phyloP scores from a whole-genome alignment of 73 alveolate species.

The Paramecium pentaurelia region DNA sequence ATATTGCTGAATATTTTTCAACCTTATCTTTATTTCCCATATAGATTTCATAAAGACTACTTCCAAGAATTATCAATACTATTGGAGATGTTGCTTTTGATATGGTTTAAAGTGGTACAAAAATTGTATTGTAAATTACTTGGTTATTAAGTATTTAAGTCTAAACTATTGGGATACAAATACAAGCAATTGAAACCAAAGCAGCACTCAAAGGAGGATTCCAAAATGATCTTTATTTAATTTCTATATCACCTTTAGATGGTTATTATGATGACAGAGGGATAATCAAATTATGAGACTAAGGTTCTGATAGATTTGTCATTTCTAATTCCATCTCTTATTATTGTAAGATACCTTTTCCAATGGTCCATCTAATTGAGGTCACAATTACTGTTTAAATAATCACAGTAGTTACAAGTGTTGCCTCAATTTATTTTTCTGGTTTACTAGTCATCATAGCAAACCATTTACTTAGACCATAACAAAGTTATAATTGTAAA shows the following conservation, averaged over 20 bases:
- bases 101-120: not conserved
- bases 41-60: not conserved
- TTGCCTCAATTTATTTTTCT: not conserved
- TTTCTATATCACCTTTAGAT: not conserved
- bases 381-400: not conserved
- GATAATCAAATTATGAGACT: not conserved
- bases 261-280: not conserved
- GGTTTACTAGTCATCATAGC: not conserved
- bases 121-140: not conserved
- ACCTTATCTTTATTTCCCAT: not conserved
- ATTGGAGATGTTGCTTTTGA: not conserved
- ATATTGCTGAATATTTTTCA: not conserved
- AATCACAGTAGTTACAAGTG: not conserved
- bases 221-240: not conserved
- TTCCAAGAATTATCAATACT: not conserved
- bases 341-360: not conserved
- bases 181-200: not conserved
- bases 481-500: not conserved
- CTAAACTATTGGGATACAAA: not conserved
- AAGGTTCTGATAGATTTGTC: not conserved
- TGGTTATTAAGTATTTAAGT: not conserved
- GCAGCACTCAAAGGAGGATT: not conserved
- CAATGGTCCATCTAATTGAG: not conserved
- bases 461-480: not conserved
- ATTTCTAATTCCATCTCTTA: not conserved